Percentiles rank a stretch among this genome's conserved stretches.
Conservation (phyloP, 495 filamentous ascomycete species). For the Schizothecium vesticola region DNA sequence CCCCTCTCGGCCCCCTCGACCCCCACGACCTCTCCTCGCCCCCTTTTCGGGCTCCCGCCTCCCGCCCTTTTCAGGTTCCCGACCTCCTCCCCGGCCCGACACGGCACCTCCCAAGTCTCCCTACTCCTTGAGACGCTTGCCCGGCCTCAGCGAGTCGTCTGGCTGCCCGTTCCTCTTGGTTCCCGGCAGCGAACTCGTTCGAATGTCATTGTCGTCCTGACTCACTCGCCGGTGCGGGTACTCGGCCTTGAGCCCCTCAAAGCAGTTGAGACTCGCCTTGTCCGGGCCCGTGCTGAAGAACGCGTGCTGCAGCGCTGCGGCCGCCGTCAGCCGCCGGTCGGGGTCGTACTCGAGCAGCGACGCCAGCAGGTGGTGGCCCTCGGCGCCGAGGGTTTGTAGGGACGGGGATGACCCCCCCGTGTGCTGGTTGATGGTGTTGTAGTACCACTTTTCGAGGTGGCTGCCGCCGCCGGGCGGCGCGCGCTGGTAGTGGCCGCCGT, state of each 20-base stretch:
- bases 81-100: no score
- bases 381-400: slow-evolving; percentile 56
- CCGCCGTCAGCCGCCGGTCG: slow-evolving; percentile 76
- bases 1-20: not conserved
- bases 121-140: slow-evolving; percentile 64
- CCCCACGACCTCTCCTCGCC: not conserved
- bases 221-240: slow-evolving; percentile 89
- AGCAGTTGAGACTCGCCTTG: slow-evolving; percentile 71
- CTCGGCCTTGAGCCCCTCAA: slow-evolving; percentile 77
- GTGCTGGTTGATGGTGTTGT: slow-evolving; percentile 46
- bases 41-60: no score
- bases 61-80: no score
- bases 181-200: slow-evolving; percentile 78
- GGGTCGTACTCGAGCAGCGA: slow-evolving; percentile 90
- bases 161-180: slow-evolving; percentile 86
- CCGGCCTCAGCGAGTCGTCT: slow-evolving; percentile 68
- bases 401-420: slow-evolving; percentile 35
- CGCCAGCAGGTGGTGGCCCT: slow-evolving; percentile 75
- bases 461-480: slow-evolving; percentile 24
- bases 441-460: slow-evolving; percentile 54
- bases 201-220: slow-evolving; percentile 91
- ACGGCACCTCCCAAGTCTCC: not conserved
- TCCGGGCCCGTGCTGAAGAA: slow-evolving; percentile 67
- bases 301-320: slow-evolving; percentile 76
- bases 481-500: slow-evolving; percentile 44